Base-by-base conservation (phyloP, 1,284 basidiomycete genomes). In the Sporisorium iseilematis-ciliati region DNA sequence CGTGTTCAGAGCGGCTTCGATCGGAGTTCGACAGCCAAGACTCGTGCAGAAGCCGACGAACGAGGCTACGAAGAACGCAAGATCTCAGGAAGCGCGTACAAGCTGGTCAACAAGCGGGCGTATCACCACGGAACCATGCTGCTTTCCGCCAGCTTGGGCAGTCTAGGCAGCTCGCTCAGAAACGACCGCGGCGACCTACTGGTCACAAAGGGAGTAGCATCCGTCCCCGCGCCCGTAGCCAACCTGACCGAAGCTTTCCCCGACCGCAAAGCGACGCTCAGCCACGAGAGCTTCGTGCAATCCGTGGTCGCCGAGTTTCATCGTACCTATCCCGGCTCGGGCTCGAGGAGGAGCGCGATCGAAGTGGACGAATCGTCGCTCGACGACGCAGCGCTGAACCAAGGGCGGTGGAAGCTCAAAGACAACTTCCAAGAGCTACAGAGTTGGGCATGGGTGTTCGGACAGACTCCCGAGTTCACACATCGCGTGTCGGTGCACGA, bases 61-160 rank as follows among this genome's bases (percentile, higher is more conserved):
- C 18, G 35, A 0, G 42, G 52, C 53, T 62, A 51, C 48, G 65
- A 72, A 4, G 77, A 75, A 54, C 68, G 81, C 12, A 81, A 99
- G 92, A 91, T 99, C 58, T 98, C 96, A 51, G 97, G 97, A 38
- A 97, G 94, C 16, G 97, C 97, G 7, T 99, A 97, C 88, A 98
- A 97, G 87, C 92, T 99, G 65, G 92, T 93, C 42, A 92, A 91
- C 76, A 90, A 91, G 67, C 88, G 97, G 18, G 94, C 95, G 1
- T 99, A 98, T 86, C 96, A 99, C 82, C 97, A 99, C 83, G 97
- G 97, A 0, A 99, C 96, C n/a, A 97, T 99, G 96, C 89, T 99
- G 29, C 92, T 99, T 7, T 64, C 70, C 7, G 74, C 82, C 1
- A 64, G 80, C 23, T 56, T 84, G 3, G 60, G 57, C 10, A 66